Base-by-base conservation (phyloP, 164 flowering plant species). In the Houttuynia cordata region DNA sequence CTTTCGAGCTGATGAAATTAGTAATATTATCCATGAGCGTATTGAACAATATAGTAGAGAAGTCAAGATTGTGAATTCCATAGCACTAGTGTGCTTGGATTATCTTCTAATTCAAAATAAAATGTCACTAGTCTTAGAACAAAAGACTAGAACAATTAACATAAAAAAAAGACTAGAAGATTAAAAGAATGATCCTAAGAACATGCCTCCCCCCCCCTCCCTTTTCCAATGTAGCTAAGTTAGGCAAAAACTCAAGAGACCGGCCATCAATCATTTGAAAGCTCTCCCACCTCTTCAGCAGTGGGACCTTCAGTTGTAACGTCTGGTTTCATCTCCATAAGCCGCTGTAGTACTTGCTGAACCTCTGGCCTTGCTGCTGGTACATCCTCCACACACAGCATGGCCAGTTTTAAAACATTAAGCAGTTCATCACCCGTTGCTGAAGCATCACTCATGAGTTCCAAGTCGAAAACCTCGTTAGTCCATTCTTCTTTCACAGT, bases 401-500 rank as follows among this genome's bases (percentile, higher is more conserved):
- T 71, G 47, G 94, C 96, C 64, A 91, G 58, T 63, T 91, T 87
- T 78, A 94, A 66, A 0, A 86, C 80, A 74, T 84, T 87, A 6
- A 94, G 84, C 74, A 94, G 55, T 69, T 91, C 99, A 61, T 94
- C 96, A 0, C 83, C 83, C 0, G 72, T 75, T 24, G 68, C 55
- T 4, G 82, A 63, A 0, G n/a, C n/a, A n/a, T 91, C 91, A 67
- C 80, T 81, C 87, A 91, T 79, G 24, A 94, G 78, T 66, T 91
- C 97, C 77, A 87, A 70, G 59, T 94, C 97, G 51, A 94, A 94
- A 0, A 91, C 99, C 68, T 91, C 97, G 67, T 88, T 91, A 3
- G 99, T 94, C 99, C 99, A 88, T 65, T 94, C 96, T 62, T 91
- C 97, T 53, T 91, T 87, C 24, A 94, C 97, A 30, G 86, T 88